These are phyloP conservation scores for Tremella yokohamensis DNA, from an alignment of 768 basidiomycete species.

Conservation along the genomic window DNA sequence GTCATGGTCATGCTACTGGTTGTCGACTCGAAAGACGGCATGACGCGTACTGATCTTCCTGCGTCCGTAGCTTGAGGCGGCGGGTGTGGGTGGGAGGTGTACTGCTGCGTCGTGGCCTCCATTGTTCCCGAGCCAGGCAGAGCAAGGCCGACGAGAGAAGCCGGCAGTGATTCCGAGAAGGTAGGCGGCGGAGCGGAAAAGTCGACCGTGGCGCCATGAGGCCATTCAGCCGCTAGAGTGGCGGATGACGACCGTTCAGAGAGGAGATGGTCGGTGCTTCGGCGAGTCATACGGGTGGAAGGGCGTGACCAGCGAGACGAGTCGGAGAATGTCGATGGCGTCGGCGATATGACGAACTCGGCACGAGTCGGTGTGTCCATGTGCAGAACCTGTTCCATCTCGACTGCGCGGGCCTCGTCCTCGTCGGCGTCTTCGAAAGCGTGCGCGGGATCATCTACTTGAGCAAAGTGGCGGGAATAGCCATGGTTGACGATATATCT, in stretches of 20 bases:
- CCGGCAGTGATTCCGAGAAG: neutral
- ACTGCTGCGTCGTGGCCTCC: neutral
- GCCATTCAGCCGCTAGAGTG: neutral
- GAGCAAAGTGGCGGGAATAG: neutral
- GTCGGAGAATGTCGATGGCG: constrained; percentile 4
- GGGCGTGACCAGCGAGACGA: constrained; percentile 5
- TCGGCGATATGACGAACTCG: constrained; percentile 42
- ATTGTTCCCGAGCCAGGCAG: no score
- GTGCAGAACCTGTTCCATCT: constrained; percentile 41
- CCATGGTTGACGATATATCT: neutral
- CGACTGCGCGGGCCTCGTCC: constrained; percentile 31
- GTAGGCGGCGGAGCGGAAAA: neutral
- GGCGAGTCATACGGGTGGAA: neutral
- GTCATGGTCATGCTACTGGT: neutral
- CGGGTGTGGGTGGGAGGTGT: constrained; percentile 21
- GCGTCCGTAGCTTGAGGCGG: constrained; percentile 7
- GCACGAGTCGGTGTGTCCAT: constrained; percentile 47
- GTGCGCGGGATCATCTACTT: neutral
- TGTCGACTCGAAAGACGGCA: neutral
- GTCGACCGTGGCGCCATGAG: neutral
- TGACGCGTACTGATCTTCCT: neutral
- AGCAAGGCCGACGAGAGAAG: no score
- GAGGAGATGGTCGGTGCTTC: constrained; percentile 1
- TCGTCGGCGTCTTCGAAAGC: constrained; percentile 5
- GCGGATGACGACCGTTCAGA: neutral